A percentile compares a stretch with the other conserved stretches of the same genome.
These are phyloP conservation scores for Nicotiana benthamiana DNA, from an alignment of 257 asterid genomes.

Conservation along the genomic window DNA sequence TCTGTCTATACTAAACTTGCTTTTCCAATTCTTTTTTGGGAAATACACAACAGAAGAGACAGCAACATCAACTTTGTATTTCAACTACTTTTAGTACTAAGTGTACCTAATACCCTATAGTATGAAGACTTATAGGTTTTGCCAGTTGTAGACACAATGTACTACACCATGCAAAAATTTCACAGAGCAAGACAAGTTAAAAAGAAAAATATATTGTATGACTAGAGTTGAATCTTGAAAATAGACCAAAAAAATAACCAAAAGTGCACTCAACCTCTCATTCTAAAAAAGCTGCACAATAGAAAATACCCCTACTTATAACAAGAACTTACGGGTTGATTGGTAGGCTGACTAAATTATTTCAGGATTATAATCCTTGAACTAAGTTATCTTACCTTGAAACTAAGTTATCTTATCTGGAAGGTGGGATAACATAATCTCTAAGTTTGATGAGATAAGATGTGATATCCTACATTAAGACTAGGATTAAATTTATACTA, in stretches of 20 bases:
- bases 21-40: no score
- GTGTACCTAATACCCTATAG: constrained; percentile 4
- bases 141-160: constrained; percentile 10
- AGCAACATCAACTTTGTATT: background rate
- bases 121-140: constrained; percentile 1
- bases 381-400: no score
- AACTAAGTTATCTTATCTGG: no score
- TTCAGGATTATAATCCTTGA: no score
- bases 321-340: background rate
- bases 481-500: no score
- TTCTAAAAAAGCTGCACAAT: constrained; percentile 15
- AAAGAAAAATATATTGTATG: background rate
- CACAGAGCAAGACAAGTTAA: background rate
- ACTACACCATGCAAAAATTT: constrained; percentile 5
- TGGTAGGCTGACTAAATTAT: no score
- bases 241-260: background rate
- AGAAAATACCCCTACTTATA: background rate
- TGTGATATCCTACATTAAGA: no score
- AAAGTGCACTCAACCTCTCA: constrained; percentile 18
- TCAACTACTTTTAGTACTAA: background rate
- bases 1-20: background rate
- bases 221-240: constrained; percentile 11
- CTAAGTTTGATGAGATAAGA: no score
- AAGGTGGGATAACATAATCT: no score
- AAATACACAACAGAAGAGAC: background rate